phyloP scores from a whole-genome alignment of 176 grass and related monocot genomes.

The Aechmea fasciata region DNA sequence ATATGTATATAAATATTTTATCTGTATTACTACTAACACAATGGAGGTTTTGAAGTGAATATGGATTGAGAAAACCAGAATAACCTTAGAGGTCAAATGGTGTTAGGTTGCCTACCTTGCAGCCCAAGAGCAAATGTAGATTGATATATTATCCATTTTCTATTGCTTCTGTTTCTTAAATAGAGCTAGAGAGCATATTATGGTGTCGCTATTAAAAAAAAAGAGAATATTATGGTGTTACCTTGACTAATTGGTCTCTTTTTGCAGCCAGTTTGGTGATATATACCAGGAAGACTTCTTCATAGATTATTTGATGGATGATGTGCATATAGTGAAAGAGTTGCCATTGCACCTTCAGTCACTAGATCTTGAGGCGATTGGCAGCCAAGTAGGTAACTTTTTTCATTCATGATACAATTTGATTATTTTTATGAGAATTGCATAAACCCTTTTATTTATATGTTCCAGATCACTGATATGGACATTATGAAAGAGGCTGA shows the following conservation, averaged over 20 bases:
- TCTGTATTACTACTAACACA: no score
- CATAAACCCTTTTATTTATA: not conserved
- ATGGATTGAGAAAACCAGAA: no score
- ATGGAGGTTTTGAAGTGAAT: no score
- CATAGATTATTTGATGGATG: slow-evolving; percentile 66
- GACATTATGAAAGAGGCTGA: slow-evolving; percentile 78
- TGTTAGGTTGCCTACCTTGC: no score
- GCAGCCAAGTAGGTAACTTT: slow-evolving; percentile 55
- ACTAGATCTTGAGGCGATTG: slow-evolving; percentile 64
- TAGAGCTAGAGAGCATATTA: not conserved
- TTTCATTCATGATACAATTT: not conserved
- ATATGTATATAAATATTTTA: no score
- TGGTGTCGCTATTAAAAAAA: not conserved
- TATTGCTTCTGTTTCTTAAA: no score
- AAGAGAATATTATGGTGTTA: not conserved
- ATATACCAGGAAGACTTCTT: slow-evolving; percentile 96
- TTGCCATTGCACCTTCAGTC: slow-evolving; percentile 54
- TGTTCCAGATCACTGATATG: slow-evolving; percentile 66
- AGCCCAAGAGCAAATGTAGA: no score
- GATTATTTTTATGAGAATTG: not conserved
- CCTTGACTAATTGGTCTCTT: slow-evolving; percentile 5
- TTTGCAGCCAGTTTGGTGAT: slow-evolving; percentile 81
- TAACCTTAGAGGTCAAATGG: no score
- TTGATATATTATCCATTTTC: no score
- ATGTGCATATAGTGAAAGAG: slow-evolving; percentile 73